These are phyloP conservation scores for Suhomyces canberraensis DNA, from an alignment of 805 yeast genomes.

Conservation along the genomic window DNA sequence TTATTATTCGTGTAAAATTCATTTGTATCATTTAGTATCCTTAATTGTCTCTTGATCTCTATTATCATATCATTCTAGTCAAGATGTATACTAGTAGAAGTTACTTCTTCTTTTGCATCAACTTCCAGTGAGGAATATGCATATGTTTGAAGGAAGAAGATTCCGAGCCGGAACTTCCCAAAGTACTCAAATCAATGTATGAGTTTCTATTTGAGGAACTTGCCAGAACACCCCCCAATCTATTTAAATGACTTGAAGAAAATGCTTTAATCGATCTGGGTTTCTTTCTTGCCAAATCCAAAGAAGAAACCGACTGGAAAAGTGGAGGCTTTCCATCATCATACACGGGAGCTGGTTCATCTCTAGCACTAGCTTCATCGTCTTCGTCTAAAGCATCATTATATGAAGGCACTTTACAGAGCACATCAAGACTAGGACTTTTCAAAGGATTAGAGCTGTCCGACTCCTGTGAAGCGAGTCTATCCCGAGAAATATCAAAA, in stretches of 20 bases:
- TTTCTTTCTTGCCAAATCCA: background rate
- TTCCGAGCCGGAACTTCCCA: background rate
- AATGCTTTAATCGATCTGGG: constrained; percentile 1
- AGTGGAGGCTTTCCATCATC: background rate
- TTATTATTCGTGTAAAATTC: too few species aligned
- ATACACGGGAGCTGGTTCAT: constrained; percentile 19
- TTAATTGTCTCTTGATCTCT: too few species aligned
- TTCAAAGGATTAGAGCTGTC: background rate
- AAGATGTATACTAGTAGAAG: too few species aligned
- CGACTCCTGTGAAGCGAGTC: background rate
- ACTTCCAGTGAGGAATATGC: background rate
- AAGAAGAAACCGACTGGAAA: background rate
- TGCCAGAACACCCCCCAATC: background rate
- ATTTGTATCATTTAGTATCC: too few species aligned
- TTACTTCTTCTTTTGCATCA: background rate
- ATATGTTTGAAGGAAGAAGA: background rate
- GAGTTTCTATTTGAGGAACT: background rate
- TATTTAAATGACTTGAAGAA: background rate
- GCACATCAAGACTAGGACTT: constrained; percentile 19
- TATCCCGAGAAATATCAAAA: constrained; percentile 22
- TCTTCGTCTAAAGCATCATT: constrained; percentile 39
- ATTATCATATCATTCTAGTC: too few species aligned
- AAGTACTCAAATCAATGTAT: background rate
- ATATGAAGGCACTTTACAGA: constrained; percentile 37
- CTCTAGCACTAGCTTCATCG: constrained; percentile 19